These are phyloP conservation scores for Taphrina flavorubra DNA, from an alignment of 1,139 yeast genomes.

Conservation along the genomic window DNA sequence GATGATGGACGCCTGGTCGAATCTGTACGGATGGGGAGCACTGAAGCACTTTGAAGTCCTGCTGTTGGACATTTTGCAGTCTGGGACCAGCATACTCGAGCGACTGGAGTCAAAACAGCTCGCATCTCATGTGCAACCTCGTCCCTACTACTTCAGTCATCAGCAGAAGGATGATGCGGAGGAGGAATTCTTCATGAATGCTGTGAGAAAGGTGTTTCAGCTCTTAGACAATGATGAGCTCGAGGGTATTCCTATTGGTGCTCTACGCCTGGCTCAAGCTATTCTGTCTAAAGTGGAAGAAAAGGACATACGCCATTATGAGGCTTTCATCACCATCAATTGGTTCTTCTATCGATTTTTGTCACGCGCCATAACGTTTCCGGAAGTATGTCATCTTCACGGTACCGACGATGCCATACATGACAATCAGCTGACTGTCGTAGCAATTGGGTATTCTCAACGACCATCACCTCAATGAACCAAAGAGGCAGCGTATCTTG, in stretches of 20 bases:
- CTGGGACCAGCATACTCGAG: slow-evolving; percentile 24
- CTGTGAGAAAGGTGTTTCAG: slow-evolving; percentile 19
- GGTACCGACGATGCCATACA: not conserved
- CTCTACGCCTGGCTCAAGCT: slow-evolving; percentile 11
- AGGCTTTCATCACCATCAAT: slow-evolving; percentile 23
- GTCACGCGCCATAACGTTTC: slow-evolving; percentile 10
- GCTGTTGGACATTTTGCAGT: slow-evolving; percentile 30
- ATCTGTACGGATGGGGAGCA: slow-evolving; percentile 32
- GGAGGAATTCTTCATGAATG: slow-evolving; percentile 34
- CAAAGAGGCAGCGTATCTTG: slow-evolving; percentile 24
- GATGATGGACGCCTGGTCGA: slow-evolving; percentile 23
- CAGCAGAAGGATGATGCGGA: slow-evolving; percentile 29
- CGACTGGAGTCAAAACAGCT: slow-evolving; percentile 9
- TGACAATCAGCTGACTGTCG: not conserved
- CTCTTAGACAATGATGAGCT: slow-evolving; percentile 19
- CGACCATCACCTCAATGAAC: slow-evolving; percentile 24
- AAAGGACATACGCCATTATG: slow-evolving; percentile 11
- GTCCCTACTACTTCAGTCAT: slow-evolving; percentile 15
- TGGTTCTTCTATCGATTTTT: slow-evolving; percentile 35
- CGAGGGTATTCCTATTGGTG: slow-evolving; percentile 29
- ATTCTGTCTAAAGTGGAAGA: slow-evolving; percentile 12
- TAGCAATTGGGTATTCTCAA: slow-evolving; percentile 11
- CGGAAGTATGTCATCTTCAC: slow-evolving; percentile 17
- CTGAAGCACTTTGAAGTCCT: slow-evolving; percentile 20
- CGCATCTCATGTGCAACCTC: slow-evolving; percentile 10